Evolutionary conservation across 108 stramenopile species (phyloP).

Genomic region (Craspedostauros australis): DNA sequence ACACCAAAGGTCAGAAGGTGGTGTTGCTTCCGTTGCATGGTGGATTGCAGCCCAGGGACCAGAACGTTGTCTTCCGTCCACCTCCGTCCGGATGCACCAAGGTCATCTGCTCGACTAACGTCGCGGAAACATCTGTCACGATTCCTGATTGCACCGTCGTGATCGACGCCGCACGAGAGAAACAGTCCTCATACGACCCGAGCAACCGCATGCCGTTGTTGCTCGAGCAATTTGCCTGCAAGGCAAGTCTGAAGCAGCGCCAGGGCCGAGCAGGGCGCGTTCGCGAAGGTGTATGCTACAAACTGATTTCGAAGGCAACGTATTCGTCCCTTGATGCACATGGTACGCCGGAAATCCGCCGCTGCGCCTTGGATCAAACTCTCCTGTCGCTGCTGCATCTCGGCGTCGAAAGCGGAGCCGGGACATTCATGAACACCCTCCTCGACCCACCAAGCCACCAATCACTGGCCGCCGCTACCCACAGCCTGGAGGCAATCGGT

Average conservation of each 20-base stretch:
- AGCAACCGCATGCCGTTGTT: conserved; percentile 83
- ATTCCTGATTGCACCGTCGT: conserved; percentile 93
- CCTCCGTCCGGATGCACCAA: conserved; percentile 71
- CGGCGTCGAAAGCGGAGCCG: conserved; percentile 68
- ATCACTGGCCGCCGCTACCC: conserved; percentile 50
- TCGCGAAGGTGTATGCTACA: conserved; percentile 76
- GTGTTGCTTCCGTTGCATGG: conserved; percentile 85
- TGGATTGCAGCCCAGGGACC: conserved; percentile 83
- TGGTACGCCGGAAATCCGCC: conserved; percentile 67
- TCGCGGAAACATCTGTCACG: conserved; percentile 93
- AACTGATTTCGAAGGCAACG: conserved; percentile 60
- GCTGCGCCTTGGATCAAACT: conserved; percentile 81
- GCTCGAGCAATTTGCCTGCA: conserved; percentile 71
- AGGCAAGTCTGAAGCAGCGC: conserved; percentile 72
- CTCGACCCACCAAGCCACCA: conserved; percentile 67
- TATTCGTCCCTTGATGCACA: conserved; percentile 51
- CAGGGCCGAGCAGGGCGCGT: conserved; percentile 83
- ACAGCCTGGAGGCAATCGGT: conserved; percentile 54
- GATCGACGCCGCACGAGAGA: conserved; percentile 83
- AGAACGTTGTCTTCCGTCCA: conserved; percentile 76
- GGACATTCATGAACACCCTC: conserved; percentile 46
- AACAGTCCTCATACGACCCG: conserved; percentile 81
- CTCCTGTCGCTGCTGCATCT: conserved; percentile 71
- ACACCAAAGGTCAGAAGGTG: conserved; percentile 24
- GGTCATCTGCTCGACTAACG: conserved; percentile 92